phyloP scores from a whole-genome alignment of 2,329 filamentous ascomycete species.

The Sordariomycetes sp. region DNA sequence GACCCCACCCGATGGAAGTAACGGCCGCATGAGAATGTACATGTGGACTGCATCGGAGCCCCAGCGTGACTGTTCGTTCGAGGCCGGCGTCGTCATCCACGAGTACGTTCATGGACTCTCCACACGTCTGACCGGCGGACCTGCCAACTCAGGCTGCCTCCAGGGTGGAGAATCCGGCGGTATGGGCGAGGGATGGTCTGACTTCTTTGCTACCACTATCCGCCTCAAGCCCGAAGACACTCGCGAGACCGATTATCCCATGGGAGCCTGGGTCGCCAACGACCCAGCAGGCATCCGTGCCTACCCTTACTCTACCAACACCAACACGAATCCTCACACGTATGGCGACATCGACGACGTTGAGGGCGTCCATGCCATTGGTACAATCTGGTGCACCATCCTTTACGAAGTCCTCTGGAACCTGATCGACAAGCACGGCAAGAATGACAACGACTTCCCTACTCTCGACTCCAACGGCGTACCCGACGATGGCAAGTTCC shows the following conservation, averaged over 20 bases:
- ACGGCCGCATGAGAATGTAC: constrained; percentile 50
- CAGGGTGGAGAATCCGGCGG: constrained; percentile 37
- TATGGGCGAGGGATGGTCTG: constrained; percentile 51
- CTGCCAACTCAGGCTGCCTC: constrained; percentile 41
- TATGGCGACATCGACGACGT: constrained; percentile 32
- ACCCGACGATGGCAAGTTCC: constrained; percentile 41
- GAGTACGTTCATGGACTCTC: constrained; percentile 48
- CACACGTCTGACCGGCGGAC: constrained; percentile 49
- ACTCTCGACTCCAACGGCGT: constrained; percentile 30
- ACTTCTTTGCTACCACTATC: constrained; percentile 59
- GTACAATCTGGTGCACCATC: constrained; percentile 41
- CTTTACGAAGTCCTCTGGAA: constrained; percentile 51
- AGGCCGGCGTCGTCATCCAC: constrained; percentile 51
- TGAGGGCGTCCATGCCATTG: constrained; percentile 34
- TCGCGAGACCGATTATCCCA: constrained; percentile 32
- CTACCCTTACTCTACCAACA: constrained; percentile 41
- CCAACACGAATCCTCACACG: constrained; percentile 38
- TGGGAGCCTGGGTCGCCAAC: constrained; percentile 41
- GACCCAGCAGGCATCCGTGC: constrained; percentile 33
- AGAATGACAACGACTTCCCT: constrained; percentile 31
- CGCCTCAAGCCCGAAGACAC: constrained; percentile 35
- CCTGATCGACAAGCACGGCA: constrained; percentile 45
- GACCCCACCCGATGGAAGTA: constrained; percentile 40
- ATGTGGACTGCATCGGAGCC: constrained; percentile 40
- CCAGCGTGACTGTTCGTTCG: constrained; percentile 45